Percentiles rank a stretch among this genome's conserved stretches.
Conservation (phyloP, 805 yeast species). For the Candida easanensis region DNA sequence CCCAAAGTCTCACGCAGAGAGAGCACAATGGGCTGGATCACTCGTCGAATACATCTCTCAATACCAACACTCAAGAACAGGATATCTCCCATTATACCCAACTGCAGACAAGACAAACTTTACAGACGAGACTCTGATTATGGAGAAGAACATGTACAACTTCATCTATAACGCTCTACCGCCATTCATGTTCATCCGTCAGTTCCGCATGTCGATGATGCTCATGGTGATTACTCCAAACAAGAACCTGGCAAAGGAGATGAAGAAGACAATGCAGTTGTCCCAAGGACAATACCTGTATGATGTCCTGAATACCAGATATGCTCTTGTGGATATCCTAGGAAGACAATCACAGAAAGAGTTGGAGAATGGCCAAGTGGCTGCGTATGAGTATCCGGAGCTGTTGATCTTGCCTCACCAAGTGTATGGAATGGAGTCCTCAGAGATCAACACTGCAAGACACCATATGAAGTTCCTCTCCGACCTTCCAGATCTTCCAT, state of each 20-base stretch:
- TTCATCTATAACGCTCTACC: constrained; percentile 41
- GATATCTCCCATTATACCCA: constrained; percentile 2
- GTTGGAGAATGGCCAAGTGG: background rate
- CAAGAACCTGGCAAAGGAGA: constrained; percentile 19
- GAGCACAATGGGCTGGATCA: constrained; percentile 49
- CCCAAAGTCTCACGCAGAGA: constrained; percentile 26
- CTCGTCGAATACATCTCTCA: constrained; percentile 32
- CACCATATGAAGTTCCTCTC: constrained; percentile 30
- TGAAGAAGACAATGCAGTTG: constrained; percentile 25
- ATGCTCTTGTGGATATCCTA: constrained; percentile 23
- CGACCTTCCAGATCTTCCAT: constrained; percentile 2
- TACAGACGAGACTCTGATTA: constrained; percentile 1
- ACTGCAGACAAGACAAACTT: background rate
- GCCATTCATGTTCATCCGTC: constrained; percentile 27
- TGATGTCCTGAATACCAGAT: constrained; percentile 44
- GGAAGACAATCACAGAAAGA: constrained; percentile 9
- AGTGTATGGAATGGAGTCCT: constrained; percentile 48
- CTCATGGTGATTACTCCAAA: constrained; percentile 60
- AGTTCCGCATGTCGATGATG: constrained; percentile 37
- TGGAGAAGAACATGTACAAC: constrained; percentile 19
- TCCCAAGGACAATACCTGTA: constrained; percentile 44
- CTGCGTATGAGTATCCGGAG: constrained; percentile 18
- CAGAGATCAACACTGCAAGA: constrained; percentile 38
- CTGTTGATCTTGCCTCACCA: constrained; percentile 44
- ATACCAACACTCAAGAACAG: background rate